Base-by-base conservation (phyloP, 75 land plant species). In the Azolla pinnata region DNA sequence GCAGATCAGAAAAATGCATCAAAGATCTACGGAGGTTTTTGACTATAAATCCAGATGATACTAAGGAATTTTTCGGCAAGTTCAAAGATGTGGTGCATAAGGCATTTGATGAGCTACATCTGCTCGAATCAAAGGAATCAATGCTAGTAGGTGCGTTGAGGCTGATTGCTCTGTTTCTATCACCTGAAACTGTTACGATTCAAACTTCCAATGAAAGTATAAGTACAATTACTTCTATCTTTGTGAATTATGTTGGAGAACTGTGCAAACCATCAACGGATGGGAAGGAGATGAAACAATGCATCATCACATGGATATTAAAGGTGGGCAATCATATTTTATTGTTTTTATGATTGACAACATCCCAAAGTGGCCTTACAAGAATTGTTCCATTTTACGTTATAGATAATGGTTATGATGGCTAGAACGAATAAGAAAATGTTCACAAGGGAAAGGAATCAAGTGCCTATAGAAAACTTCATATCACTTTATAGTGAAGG, bases 1-100 rank as follows among this genome's bases (percentile, higher is more conserved):
- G 18, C 65, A 62, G 56, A 51, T 32, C 31, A 32, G 65, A 51
- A 25, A 12, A 17, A 17, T 62, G 34, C 4, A 31, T 62, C 26
- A 31, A 23, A 4, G 24, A 49, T 26, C 16, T 62, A 7, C 34
- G 51, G 32, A 31, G 29, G 24, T 31, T 62, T 20, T 32, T 62
- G 26, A 7, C 33, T n/a, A 29, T 34, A 54, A 52, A 29, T 31
- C n/a, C 29, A 17, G 33, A 62, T 50, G 54, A 38, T n/a, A 25
- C 54, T 25, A 25, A 14, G 29, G 3, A 2, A 2, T 52, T 52
- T 52, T 12, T 2, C 54, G 24, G 29, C 29, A 26, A 52, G 29
- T 23, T 29, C 29, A 25, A 10, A 25, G 54, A 52, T 25, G 14
- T 52, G 10, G 25, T 2, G 27, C 2, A 27, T 52, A 26, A 52